Evolutionary conservation across 257 asterid genomes (phyloP), one percentile per base, ranked within the genome.

Genomic region (Penstemon davidsonii): DNA sequence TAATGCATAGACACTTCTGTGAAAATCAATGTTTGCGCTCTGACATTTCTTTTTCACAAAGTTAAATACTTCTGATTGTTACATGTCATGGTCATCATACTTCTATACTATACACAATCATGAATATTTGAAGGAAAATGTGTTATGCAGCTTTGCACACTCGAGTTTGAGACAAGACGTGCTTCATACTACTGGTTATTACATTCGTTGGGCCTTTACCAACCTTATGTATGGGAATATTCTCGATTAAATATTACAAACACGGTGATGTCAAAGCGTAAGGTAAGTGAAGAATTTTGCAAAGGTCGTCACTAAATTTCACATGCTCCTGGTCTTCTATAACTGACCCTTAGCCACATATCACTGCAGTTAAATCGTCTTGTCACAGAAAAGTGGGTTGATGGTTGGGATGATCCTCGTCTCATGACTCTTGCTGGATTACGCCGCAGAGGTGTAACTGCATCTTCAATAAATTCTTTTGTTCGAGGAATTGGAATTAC

Each of bases 401-500:
- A 93, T 76, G 92, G 96, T 60, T 93, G 97, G 99, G 99, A 93
- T 76, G 99, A 93, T 78, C 99, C 99, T 63, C 96, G 96, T 57
- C 81, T 93, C 50, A 87, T 93, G 97, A 90, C 97, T 13, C 91
- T 93, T 10, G 89, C 99, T 75, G 97, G 96, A 43, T 80, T 93
- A 78, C 80, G 88, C 55, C 95, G 97, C 64, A 90, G 99, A 84
- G 99, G 99, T 59, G 92, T 90, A 59, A 90, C 97, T 58, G 75
- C 97, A 67, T 71, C 88, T 81, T 80, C 99, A 66, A 90, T 93
- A 61, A 93, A 93, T 78, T 68, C 90, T 64, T 93, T 93, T 72
- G 96, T 90, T 49, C 89, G 93, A 66, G 97, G 96, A 65, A 86
- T 93, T 73, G 99, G 97, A 59, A 90, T 93, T 55, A 90, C 99